These are phyloP conservation scores for Beauveria sp. DNA, from an alignment of 2,329 filamentous ascomycete species.

Conservation along the genomic window DNA sequence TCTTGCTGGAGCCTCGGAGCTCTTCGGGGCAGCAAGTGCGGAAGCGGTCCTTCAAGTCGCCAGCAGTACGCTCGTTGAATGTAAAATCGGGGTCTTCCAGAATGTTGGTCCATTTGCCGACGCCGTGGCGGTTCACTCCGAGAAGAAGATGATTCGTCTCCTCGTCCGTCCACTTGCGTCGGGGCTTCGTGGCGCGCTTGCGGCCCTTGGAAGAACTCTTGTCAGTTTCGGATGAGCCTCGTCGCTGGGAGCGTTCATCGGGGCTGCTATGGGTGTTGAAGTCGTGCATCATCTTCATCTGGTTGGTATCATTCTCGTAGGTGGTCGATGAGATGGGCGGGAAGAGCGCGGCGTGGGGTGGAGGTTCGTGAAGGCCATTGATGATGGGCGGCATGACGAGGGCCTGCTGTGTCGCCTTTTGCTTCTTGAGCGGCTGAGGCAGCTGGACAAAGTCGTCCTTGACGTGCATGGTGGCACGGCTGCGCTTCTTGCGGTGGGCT, in stretches of 20 bases:
- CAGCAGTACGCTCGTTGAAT: conserved; percentile 54
- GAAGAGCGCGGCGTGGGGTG: conserved; percentile 53
- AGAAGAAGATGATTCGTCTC: conserved; percentile 56
- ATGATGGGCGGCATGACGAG: conserved; percentile 56
- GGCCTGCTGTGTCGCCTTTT: conserved; percentile 48
- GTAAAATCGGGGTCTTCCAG: conserved; percentile 52
- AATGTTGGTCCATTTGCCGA: conserved; percentile 59
- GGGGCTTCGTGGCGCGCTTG: conserved; percentile 47
- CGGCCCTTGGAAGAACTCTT: conserved; percentile 33
- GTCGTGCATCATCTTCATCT: conserved; percentile 31
- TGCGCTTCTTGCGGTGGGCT: conserved; percentile 46
- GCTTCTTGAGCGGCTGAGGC: conserved; percentile 57
- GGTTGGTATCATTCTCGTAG: conserved; percentile 40
- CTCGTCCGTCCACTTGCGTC: conserved; percentile 57
- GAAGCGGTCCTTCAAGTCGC: conserved; percentile 59
- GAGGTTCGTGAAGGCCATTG: conserved; percentile 55
- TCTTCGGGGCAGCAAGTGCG: conserved; percentile 58
- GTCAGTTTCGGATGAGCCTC: conserved; percentile 24
- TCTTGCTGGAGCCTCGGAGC: conserved; percentile 37
- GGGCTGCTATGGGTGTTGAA: conserved; percentile 29
- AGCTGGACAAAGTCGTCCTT: conserved; percentile 59
- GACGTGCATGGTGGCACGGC: conserved; percentile 31
- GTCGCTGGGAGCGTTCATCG: conserved; percentile 19
- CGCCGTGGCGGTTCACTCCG: conserved; percentile 54
- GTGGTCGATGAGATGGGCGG: conserved; percentile 53